These are phyloP conservation scores for Globisporangium okanoganense DNA, from an alignment of 352 stramenopile species.

Conservation along the genomic window DNA sequence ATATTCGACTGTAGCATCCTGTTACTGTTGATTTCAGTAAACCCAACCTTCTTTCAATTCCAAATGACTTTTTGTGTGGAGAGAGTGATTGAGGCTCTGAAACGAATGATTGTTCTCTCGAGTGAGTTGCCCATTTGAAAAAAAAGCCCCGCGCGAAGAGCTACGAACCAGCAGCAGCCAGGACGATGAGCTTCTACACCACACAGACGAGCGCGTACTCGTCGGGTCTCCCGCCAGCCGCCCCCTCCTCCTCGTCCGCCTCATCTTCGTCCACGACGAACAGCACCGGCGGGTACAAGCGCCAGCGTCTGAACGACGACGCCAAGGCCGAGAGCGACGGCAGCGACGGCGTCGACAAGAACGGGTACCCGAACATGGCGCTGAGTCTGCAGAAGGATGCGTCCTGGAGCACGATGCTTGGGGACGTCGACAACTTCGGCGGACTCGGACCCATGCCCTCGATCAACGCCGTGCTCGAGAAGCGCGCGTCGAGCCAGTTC, in stretches of 20 bases:
- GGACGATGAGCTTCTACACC: conserved; percentile 9
- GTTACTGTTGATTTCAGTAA: too few relatives aligned
- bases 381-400: conserved; percentile 69
- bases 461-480: conserved; percentile 67
- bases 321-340: conserved; percentile 15
- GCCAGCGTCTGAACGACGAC: conserved; percentile 49
- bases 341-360: conserved; percentile 19
- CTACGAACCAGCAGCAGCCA: conserved; percentile 1
- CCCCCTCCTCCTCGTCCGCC: neutral
- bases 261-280: neutral
- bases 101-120: conserved; percentile 16
- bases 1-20: too few relatives aligned
- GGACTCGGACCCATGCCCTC: conserved; percentile 61
- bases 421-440: conserved; percentile 65
- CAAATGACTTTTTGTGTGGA: neutral
- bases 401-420: conserved; percentile 63
- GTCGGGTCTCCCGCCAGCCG: neutral
- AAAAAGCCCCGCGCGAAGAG: conserved; percentile 13
- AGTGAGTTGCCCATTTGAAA: conserved; percentile 15
- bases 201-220: neutral
- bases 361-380: conserved; percentile 39
- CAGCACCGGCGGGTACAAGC: conserved; percentile 32
- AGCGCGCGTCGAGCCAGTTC: conserved; percentile 70
- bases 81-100: conserved; percentile 11
- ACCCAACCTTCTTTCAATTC: too few relatives aligned